phyloP scores from a whole-genome alignment of 345 rosid genomes.

The Limnanthes douglasii region DNA sequence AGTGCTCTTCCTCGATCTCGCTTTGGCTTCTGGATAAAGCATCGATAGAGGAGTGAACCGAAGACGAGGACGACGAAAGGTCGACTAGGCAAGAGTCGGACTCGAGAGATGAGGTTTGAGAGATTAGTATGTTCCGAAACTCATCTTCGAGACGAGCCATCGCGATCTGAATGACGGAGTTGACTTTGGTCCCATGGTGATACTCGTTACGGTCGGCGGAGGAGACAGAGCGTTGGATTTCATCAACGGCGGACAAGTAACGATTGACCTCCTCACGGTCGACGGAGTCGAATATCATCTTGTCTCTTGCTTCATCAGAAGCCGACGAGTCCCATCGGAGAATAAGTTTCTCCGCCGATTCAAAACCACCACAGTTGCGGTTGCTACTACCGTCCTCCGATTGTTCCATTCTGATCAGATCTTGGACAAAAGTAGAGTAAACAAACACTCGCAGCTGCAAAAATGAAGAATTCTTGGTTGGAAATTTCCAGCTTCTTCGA shows the following conservation, averaged over 20 bases:
- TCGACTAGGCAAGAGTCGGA: constrained; percentile 23
- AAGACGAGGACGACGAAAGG: constrained; percentile 18
- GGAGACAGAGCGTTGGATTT: constrained; percentile 44
- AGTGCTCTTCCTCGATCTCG: constrained; percentile 20
- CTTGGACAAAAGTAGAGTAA: no score
- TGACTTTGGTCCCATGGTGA: constrained; percentile 17
- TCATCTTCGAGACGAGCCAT: constrained; percentile 98
- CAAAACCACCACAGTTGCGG: constrained; percentile 17
- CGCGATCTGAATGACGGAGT: constrained; percentile 75
- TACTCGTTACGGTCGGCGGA: constrained; percentile 19
- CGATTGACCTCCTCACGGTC: constrained; percentile 67
- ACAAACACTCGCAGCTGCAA: no score
- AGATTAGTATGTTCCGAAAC: constrained; percentile 67
- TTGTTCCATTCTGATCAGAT: no score
- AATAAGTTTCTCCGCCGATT: constrained; percentile 57
- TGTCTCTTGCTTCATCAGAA: constrained; percentile 73
- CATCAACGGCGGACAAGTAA: constrained; percentile 82
- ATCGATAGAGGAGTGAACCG: constrained; percentile 1
- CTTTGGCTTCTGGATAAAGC: background rate
- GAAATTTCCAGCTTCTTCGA: no score
- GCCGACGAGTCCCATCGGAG: constrained; percentile 88
- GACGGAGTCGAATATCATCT: constrained; percentile 65
- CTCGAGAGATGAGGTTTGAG: constrained; percentile 48
- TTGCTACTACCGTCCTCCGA: constrained; percentile 17
- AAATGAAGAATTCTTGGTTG: no score